Percentiles rank a stretch among this genome's conserved stretches.
Conservation (phyloP, 1,139 yeast genomes). For the Candida frijolesensis region DNA sequence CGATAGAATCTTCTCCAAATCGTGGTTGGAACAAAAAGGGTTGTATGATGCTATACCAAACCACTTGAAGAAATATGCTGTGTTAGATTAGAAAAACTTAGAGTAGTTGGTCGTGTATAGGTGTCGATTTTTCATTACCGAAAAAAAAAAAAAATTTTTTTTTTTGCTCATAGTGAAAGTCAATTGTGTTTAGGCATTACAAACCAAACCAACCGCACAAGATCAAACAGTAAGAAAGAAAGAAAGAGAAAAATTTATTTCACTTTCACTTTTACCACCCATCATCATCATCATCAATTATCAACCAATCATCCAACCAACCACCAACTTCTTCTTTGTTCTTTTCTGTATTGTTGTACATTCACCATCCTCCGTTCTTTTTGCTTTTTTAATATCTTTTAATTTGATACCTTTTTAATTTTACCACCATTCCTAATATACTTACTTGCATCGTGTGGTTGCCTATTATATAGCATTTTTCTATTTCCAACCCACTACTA, state of each 20-base stretch:
- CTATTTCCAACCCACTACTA: background rate
- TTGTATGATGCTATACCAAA: slow-evolving; percentile 69
- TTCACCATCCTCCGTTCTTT: background rate
- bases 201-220: background rate
- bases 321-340: background rate
- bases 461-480: background rate
- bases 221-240: background rate
- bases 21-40: slow-evolving; percentile 74
- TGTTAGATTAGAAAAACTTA: slow-evolving; percentile 26
- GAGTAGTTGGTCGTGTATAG: slow-evolving; percentile 21
- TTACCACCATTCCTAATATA: too few relatives aligned
- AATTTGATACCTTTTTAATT: background rate
- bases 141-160: slow-evolving; percentile 4
- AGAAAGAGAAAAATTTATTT: background rate
- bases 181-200: background rate
- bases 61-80: slow-evolving; percentile 66
- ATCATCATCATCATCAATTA: background rate
- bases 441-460: background rate
- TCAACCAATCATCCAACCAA: background rate
- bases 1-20: slow-evolving; percentile 73
- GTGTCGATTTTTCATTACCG: slow-evolving; percentile 1
- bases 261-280: background rate
- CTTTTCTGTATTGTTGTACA: background rate
- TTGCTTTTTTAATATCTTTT: background rate
- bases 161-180: background rate